Conservation (phyloP, 2,329 filamentous ascomycete genomes). For the Aureobasidium sp. region DNA sequence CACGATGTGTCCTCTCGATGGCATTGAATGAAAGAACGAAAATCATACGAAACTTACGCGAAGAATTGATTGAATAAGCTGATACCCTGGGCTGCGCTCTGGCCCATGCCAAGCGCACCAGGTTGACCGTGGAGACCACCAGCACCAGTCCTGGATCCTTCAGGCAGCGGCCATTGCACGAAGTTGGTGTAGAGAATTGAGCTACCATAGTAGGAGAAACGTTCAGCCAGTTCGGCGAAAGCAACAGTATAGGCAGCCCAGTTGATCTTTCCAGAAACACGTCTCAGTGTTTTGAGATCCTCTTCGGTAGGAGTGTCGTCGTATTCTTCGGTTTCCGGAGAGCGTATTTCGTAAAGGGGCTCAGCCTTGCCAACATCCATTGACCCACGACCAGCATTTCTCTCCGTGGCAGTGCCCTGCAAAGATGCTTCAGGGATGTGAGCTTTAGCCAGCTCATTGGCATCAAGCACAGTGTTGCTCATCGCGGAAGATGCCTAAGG, state of each 20-base stretch:
- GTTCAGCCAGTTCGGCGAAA: slow-evolving; percentile 53
- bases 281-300: slow-evolving; percentile 41
- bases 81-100: slow-evolving; percentile 46
- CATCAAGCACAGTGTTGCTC: slow-evolving; percentile 4
- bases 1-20: too few species aligned
- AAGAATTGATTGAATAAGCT: slow-evolving; percentile 51
- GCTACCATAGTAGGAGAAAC: slow-evolving; percentile 55
- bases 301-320: slow-evolving; percentile 39
- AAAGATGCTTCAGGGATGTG: background rate
- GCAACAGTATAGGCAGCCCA: slow-evolving; percentile 50
- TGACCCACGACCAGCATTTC: slow-evolving; percentile 2
- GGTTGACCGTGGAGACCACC: slow-evolving; percentile 32
- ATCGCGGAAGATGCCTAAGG: background rate
- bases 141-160: slow-evolving; percentile 22
- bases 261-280: slow-evolving; percentile 46
- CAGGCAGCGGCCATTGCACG: slow-evolving; percentile 26
- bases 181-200: slow-evolving; percentile 36
- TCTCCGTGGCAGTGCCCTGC: slow-evolving; percentile 1
- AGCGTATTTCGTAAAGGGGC: background rate
- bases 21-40: background rate
- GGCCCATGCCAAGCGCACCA: slow-evolving; percentile 54
- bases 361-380: slow-evolving; percentile 13
- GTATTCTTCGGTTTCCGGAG: background rate
- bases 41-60: slow-evolving; percentile 39
- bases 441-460: slow-evolving; percentile 3